Evolutionary conservation across 2,329 filamentous ascomycete genomes (phyloP), one percentile per base, ranked within the genome.

Genomic region (Zymoseptoria tritici): DNA sequence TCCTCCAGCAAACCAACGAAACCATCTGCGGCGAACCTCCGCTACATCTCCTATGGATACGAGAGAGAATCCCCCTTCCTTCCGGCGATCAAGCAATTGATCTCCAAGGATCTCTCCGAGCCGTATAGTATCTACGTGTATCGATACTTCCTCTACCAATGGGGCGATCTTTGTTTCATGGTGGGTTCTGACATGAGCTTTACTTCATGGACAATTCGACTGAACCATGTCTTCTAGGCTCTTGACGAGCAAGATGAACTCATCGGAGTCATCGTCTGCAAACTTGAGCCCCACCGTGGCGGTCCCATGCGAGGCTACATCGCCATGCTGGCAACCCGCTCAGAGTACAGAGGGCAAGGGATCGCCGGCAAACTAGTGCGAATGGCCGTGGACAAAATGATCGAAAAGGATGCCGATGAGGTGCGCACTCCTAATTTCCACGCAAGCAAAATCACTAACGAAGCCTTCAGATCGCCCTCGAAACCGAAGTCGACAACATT

Each of bases 71-170:
- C 82, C 56, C 76, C 79, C 58, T 86, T 94, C 72, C 85, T 99
- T 50, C 86, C 91, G 42, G 86, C 91, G 50, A 97, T 99, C 75
- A 87, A 93, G 58, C 87, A 92, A 59, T 79, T 99, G 71, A 99
- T 99, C 70, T 94, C 92, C 52, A 96, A 93, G 70, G 94, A 97
- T 73, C 82, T 99, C 55, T 97, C 93, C 67, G 94, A 99, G 75
- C 94, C 94, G 1, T 99, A 99, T 75, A 97, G 93, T 77, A 97
- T 99, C 73, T 99, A 99, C 78, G 94, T 99, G 60, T 99, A 97
- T 75, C 86, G 94, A 31, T 99, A 99, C 75, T 99, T 99, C 70
- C 80, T 99, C 19, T 96, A 95, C 72, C 91, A 97, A 82, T 99
- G 94, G 94, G 89, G 90, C 4, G 88, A 97, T 71, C 79, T 99